Percentiles rank a stretch among this genome's conserved stretches.
Evolutionary conservation across 345 rosid species (phyloP).

Genomic region (Kandelia obovata): DNA sequence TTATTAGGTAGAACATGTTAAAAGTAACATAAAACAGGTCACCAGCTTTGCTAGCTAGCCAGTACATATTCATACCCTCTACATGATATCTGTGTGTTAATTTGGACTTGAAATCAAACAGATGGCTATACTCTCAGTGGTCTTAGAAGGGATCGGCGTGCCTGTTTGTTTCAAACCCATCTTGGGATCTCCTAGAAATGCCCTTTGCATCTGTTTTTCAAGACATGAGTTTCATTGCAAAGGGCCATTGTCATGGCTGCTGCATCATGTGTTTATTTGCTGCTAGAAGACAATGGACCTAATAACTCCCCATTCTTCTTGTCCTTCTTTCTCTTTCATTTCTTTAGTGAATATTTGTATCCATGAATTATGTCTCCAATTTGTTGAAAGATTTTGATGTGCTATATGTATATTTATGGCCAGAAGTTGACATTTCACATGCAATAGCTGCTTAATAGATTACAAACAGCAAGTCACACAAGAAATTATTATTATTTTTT

Average conservation of each 20-base stretch:
- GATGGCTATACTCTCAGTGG: constrained; percentile 36
- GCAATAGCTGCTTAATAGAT: too few relatives aligned
- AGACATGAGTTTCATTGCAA: constrained; percentile 33
- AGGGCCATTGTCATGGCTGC: constrained; percentile 35
- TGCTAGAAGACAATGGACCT: constrained; percentile 19
- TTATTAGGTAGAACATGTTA: too few relatives aligned
- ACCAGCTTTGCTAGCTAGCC: too few relatives aligned
- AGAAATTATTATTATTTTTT: too few relatives aligned
- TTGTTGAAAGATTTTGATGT: too few relatives aligned
- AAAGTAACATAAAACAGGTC: too few relatives aligned
- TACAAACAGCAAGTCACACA: too few relatives aligned
- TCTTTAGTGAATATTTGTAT: too few relatives aligned
- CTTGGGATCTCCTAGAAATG: constrained; percentile 59
- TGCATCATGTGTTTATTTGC: constrained; percentile 35
- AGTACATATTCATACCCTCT: neutral
- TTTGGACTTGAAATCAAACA: neutral
- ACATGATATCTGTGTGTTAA: neutral
- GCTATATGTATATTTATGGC: too few relatives aligned
- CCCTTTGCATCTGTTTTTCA: constrained; percentile 39
- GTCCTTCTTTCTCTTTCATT: neutral
- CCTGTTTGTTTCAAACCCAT: constrained; percentile 39
- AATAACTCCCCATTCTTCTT: neutral
- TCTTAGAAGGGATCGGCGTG: constrained; percentile 28
- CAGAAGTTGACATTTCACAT: too few relatives aligned
- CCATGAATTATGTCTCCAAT: too few relatives aligned